These are phyloP conservation scores for Clitocybe nebularis DNA, from an alignment of 1,284 basidiomycete species.

Conservation along the genomic window DNA sequence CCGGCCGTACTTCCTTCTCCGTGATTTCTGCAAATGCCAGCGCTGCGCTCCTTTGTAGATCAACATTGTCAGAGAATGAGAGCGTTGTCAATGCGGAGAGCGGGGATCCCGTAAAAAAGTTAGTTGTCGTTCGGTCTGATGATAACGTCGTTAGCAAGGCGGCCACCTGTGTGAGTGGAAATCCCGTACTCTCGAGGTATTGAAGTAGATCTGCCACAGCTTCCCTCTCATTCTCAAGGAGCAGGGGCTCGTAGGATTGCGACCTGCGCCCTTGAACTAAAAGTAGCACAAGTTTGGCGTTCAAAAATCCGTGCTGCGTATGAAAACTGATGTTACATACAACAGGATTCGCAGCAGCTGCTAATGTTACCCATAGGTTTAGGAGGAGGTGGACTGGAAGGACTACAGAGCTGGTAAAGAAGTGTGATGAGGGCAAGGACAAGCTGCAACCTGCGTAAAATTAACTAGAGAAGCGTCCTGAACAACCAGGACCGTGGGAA, in stretches of 20 bases:
- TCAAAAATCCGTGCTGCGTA: too few relatives aligned
- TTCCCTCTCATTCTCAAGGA: conserved; percentile 97
- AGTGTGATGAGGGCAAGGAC: conserved; percentile 15
- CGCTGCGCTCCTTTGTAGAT: conserved; percentile 96
- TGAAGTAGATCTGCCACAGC: conserved; percentile 97
- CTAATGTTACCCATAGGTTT: conserved; percentile 48
- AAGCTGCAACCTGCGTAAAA: conserved; percentile 16
- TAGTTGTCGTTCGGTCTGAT: conserved; percentile 90
- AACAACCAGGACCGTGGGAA: conserved; percentile 17
- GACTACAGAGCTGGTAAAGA: conserved; percentile 12
- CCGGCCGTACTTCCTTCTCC: conserved; percentile 98
- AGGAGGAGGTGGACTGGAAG: conserved; percentile 9
- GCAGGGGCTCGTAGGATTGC: conserved; percentile 88
- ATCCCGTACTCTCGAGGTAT: conserved; percentile 88
- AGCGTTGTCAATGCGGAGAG: conserved; percentile 93
- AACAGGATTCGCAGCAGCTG: conserved; percentile 78
- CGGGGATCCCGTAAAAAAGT: conserved; percentile 93
- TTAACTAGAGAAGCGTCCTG: conserved; percentile 11
- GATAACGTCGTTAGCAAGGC: conserved; percentile 12
- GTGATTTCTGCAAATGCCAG: conserved; percentile 99
- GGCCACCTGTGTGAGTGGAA: conserved; percentile 10
- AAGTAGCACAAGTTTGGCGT: conserved; percentile 16
- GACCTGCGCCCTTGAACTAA: conserved; percentile 74
- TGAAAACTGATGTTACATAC: conserved; percentile 41
- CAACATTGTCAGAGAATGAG: conserved; percentile 99